phyloP scores from a whole-genome alignment of 176 grass and related monocot genomes.

The Hordeum marinum region DNA sequence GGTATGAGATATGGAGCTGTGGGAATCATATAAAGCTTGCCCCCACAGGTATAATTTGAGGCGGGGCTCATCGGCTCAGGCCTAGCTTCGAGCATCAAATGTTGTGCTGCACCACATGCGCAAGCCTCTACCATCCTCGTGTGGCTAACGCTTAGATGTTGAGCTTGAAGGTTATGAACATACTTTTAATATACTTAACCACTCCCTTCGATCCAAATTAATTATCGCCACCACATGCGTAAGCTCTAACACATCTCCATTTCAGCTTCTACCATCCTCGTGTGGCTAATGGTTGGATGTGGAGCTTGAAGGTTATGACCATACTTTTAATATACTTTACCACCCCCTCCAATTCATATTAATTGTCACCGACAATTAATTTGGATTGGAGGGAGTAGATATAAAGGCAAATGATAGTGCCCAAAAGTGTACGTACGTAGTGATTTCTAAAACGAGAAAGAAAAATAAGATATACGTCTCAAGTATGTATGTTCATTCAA shows the following conservation, averaged over 20 bases:
- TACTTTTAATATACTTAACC: no score
- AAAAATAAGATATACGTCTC: neutral
- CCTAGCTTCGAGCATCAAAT: constrained; percentile 29
- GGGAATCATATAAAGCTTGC: constrained; percentile 48
- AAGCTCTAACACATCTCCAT: constrained; percentile 20
- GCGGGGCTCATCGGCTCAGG: constrained; percentile 24
- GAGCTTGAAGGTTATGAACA: neutral
- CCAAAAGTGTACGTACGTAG: no score
- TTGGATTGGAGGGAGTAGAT: no score
- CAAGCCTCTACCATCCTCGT: neutral
- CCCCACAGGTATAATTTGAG: constrained; percentile 23
- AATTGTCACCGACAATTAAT: no score
- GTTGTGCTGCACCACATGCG: constrained; percentile 23
- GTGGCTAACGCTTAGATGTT: neutral
- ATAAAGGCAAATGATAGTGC: no score
- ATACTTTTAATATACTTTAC: no score
- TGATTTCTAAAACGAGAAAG: neutral
- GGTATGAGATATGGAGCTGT: neutral
- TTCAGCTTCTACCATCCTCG: neutral
- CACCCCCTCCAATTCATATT: no score
- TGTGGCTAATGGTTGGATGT: neutral
- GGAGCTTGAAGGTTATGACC: neutral
- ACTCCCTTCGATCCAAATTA: no score
- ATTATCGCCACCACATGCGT: constrained; percentile 9
- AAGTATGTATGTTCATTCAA: neutral